Evolutionary conservation across 352 stramenopile species (phyloP).

Genomic region (Globisporangium takayamanum): DNA sequence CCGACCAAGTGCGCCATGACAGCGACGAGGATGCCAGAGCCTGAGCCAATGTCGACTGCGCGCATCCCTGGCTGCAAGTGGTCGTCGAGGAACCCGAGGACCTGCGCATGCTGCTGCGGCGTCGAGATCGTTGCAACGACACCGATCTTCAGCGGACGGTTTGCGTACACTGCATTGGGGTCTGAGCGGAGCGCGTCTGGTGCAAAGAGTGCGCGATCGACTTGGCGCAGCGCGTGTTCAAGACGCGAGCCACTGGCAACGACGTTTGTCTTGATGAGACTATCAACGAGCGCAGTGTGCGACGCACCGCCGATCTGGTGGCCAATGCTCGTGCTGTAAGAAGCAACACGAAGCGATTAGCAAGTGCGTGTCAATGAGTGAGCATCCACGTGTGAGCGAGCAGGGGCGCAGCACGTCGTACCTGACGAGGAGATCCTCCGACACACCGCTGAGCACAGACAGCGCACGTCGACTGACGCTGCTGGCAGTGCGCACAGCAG

Average conservation of each 20-base stretch:
- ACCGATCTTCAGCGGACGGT: slow-evolving; percentile 72
- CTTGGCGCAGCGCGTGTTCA: slow-evolving; percentile 49
- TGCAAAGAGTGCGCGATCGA: slow-evolving; percentile 66
- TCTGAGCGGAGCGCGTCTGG: slow-evolving; percentile 19
- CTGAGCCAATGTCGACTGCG: slow-evolving; percentile 70
- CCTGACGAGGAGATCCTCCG: slow-evolving; percentile 72
- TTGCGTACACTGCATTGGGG: slow-evolving; percentile 47
- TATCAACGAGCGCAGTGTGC: slow-evolving; percentile 63
- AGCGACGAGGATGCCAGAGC: slow-evolving; percentile 75
- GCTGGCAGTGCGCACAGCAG: neutral
- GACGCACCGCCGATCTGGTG: slow-evolving; percentile 74
- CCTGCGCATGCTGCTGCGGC: slow-evolving; percentile 79
- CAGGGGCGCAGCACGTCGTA: slow-evolving; percentile 2
- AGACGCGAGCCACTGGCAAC: slow-evolving; percentile 42
- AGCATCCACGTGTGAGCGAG: neutral
- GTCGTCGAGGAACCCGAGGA: slow-evolving; percentile 53
- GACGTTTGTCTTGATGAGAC: slow-evolving; percentile 71
- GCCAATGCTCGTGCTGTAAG: slow-evolving; percentile 68
- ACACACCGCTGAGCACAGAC: slow-evolving; percentile 67
- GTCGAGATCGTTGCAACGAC: slow-evolving; percentile 81
- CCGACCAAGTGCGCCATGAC: slow-evolving; percentile 75
- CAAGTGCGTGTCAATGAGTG: neutral
- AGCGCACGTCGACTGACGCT: slow-evolving; percentile 11
- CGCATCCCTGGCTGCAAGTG: slow-evolving; percentile 58
- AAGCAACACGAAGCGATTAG: neutral